These are phyloP conservation scores for Diplocarpon rosae DNA, from an alignment of 2,329 filamentous ascomycete species.

Conservation along the genomic window DNA sequence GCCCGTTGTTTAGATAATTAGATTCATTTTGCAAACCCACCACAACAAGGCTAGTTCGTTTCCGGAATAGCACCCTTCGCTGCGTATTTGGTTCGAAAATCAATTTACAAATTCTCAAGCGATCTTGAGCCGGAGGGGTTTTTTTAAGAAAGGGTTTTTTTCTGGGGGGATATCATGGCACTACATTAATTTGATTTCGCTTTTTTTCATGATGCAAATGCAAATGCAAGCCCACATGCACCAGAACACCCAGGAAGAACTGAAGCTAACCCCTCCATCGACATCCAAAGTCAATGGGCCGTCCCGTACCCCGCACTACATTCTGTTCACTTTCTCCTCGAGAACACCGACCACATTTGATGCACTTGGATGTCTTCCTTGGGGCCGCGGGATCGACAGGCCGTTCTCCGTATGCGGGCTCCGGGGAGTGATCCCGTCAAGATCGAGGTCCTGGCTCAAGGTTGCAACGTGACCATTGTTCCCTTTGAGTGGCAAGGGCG, in stretches of 20 bases:
- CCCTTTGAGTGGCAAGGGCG: conserved; percentile 52
- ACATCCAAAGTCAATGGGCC: conserved; percentile 2
- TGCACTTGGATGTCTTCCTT: conserved; percentile 18
- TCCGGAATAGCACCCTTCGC: background rate
- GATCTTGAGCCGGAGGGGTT: no score
- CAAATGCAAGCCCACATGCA: conserved; percentile 1
- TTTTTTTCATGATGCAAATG: conserved; percentile 10
- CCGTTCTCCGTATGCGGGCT: conserved; percentile 13
- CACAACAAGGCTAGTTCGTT: background rate
- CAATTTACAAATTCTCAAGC: no score
- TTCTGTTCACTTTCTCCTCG: conserved; percentile 32
- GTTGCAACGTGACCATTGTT: conserved; percentile 35
- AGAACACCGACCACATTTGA: conserved; percentile 29
- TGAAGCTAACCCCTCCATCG: conserved; percentile 15
- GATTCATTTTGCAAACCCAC: background rate
- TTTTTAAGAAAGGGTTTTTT: no score
- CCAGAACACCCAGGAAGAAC: conserved; percentile 6
- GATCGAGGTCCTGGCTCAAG: conserved; percentile 29
- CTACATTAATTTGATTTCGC: conserved; percentile 6
- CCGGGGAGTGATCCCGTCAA: conserved; percentile 19
- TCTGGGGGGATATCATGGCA: background rate
- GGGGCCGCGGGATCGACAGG: conserved; percentile 21
- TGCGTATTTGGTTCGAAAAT: background rate
- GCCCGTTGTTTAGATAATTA: background rate
- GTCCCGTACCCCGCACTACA: conserved; percentile 7